phyloP scores from a whole-genome alignment of 768 basidiomycete genomes.

The Daedaleopsis sinensis region DNA sequence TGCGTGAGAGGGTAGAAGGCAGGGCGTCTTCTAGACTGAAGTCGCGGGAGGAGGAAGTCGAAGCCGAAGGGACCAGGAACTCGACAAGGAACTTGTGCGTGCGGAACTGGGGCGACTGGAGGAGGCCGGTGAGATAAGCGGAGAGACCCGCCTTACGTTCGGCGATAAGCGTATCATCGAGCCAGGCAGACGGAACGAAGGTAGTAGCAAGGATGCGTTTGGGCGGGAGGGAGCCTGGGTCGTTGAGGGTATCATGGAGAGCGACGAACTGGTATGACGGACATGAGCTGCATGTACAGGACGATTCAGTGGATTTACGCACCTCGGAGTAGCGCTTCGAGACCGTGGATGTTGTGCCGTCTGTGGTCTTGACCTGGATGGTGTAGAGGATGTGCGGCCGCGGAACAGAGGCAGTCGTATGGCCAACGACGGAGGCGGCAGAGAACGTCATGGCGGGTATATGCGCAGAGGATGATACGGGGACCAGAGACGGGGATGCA shows the following conservation, averaged over 20 bases:
- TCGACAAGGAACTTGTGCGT: slow-evolving; percentile 37
- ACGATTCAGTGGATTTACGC: slow-evolving; percentile 1
- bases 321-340: slow-evolving; percentile 51
- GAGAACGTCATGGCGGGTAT: slow-evolving; percentile 12
- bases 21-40: slow-evolving; percentile 50
- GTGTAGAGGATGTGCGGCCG: slow-evolving; percentile 51
- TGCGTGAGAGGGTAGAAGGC: slow-evolving; percentile 48
- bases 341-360: slow-evolving; percentile 34
- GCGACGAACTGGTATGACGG: slow-evolving; percentile 36
- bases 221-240: slow-evolving; percentile 48
- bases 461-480: not conserved
- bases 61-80: slow-evolving; percentile 40
- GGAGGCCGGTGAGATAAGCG: slow-evolving; percentile 44
- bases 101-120: slow-evolving; percentile 40
- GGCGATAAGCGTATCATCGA: slow-evolving; percentile 52
- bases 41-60: slow-evolving; percentile 20
- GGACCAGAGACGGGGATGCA: not conserved
- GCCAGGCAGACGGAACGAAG: slow-evolving; percentile 55
- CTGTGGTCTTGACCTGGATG: slow-evolving; percentile 40
- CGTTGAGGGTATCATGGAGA: slow-evolving; percentile 45
- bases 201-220: slow-evolving; percentile 52
- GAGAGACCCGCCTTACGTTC: slow-evolving; percentile 53
- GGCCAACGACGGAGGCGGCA: slow-evolving; percentile 39
- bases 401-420: slow-evolving; percentile 50
- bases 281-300: not conserved